Percentiles rank a stretch among this genome's conserved stretches.
phyloP scores from a whole-genome alignment of 2,329 filamentous ascomycete genomes.

The Aspergillus quadrilineatus region DNA sequence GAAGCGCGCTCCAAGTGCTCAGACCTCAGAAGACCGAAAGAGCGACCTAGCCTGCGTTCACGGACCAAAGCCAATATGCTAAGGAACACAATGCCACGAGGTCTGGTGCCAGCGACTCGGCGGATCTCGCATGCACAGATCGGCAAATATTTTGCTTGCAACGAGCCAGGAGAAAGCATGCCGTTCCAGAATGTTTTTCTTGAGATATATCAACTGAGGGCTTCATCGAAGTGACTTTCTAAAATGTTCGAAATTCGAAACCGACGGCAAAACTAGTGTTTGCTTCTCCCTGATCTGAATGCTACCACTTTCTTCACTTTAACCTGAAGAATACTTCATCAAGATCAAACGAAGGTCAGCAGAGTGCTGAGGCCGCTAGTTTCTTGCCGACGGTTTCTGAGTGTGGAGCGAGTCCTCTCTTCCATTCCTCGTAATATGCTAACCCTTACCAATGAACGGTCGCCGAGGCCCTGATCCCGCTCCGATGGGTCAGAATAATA shows the following conservation, averaged over 20 bases:
- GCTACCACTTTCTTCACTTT: too few relatives aligned
- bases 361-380: not conserved
- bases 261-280: not conserved
- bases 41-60: not conserved
- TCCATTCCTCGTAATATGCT: not conserved
- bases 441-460: not conserved
- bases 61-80: not conserved
- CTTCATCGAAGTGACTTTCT: not conserved
- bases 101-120: slow-evolving; percentile 9
- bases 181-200: not conserved
- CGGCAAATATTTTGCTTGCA: slow-evolving; percentile 13
- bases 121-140: slow-evolving; percentile 21
- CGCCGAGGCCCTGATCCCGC: not conserved
- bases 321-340: not conserved
- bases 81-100: slow-evolving; percentile 20
- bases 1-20: too few relatives aligned
- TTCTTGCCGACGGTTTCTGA: not conserved
- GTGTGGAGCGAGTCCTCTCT: slow-evolving; percentile 2
- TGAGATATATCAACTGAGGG: not conserved
- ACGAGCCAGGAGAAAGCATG: not conserved
- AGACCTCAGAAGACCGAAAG: not conserved
- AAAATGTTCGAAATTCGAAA: too few relatives aligned
- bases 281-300: not conserved
- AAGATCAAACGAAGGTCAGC: not conserved
- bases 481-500: slow-evolving; percentile 3